Evolutionary conservation across 2,329 filamentous ascomycete species (phyloP).

Genomic region (Arachnopeziza araneosa): DNA sequence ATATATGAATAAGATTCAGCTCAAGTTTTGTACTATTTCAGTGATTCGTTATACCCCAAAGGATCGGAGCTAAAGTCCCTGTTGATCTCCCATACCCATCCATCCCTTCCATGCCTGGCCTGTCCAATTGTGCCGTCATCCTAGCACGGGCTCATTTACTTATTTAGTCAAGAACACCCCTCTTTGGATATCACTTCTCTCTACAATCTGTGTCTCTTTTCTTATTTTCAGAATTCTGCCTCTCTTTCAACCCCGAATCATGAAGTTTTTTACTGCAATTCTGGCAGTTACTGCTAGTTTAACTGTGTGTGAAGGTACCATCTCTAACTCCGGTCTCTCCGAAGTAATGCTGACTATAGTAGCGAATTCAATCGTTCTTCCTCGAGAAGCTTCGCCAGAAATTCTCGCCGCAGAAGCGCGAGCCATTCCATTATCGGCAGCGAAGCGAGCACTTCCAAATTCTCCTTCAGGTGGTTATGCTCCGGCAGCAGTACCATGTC

Average conservation of each 20-base stretch:
- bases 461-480: constrained; percentile 60
- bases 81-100: too few relatives aligned
- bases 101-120: too few relatives aligned
- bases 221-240: not conserved
- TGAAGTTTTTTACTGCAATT: not conserved
- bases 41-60: too few relatives aligned
- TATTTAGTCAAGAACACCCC: not conserved
- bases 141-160: too few relatives aligned
- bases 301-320: not conserved
- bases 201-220: not conserved
- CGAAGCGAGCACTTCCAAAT: constrained; percentile 28
- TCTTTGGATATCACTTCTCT: not conserved
- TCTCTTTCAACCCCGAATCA: not conserved
- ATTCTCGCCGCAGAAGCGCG: not conserved
- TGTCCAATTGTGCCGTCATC: too few relatives aligned
- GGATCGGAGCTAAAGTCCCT: too few relatives aligned
- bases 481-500: constrained; percentile 64
- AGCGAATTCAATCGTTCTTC: not conserved
- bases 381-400: not conserved
- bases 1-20: too few relatives aligned
- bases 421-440: not conserved
- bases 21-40: too few relatives aligned
- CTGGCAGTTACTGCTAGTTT: not conserved
- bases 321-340: not conserved
- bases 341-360: not conserved